phyloP scores from a whole-genome alignment of 2,329 filamentous ascomycete species.

The Lasiodiplodia hormozganensis region DNA sequence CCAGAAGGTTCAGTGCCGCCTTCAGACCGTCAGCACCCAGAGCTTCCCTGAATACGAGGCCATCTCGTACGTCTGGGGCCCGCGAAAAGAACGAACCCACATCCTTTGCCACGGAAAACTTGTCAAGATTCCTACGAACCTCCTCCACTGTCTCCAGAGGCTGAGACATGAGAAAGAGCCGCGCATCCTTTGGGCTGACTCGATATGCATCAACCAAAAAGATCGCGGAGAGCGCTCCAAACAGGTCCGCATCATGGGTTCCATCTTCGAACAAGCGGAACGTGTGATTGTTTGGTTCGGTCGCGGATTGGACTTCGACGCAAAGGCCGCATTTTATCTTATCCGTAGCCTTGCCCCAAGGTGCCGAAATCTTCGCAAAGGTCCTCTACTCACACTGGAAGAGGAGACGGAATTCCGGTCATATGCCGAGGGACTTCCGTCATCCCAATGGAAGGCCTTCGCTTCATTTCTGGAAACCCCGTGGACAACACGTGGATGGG shows the following conservation, averaged over 20 bases:
- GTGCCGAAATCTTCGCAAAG: not conserved
- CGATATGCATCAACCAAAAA: constrained; percentile 30
- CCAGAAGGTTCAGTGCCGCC: not conserved
- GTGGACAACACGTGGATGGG: not conserved
- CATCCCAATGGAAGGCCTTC: not conserved
- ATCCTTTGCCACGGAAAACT: constrained; percentile 3
- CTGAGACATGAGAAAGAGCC: not conserved
- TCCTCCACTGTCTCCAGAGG: not conserved
- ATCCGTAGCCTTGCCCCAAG: not conserved
- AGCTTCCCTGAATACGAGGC: not conserved
- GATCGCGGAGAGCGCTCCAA: constrained; percentile 22
- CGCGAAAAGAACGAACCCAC: not conserved
- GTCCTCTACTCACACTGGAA: not conserved
- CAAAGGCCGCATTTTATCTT: not conserved
- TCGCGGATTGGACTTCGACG: not conserved
- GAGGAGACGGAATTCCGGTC: not conserved
- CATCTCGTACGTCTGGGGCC: constrained; percentile 25
- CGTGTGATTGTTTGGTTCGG: constrained; percentile 27
- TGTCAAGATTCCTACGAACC: not conserved
- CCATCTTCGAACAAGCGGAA: constrained; percentile 25
- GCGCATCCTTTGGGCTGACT: constrained; percentile 31
- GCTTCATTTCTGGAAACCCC: not conserved
- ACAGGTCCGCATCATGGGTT: constrained; percentile 29
- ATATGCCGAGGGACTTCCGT: not conserved
- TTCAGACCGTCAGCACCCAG: not conserved